phyloP scores from a whole-genome alignment of 1,139 yeast species.

The Schwanniomyces etchellsii region DNA sequence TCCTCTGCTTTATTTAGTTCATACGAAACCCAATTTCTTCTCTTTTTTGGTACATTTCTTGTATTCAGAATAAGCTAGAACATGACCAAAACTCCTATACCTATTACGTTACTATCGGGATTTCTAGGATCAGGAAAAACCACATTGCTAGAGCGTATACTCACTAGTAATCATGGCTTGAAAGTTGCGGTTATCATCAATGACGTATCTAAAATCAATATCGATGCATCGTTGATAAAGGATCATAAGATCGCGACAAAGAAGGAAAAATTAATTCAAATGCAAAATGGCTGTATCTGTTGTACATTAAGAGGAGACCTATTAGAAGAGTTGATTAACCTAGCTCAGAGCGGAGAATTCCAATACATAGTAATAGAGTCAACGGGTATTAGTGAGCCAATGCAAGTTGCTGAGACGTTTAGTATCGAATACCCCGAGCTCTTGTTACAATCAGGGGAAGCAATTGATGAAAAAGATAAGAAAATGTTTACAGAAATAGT shows the following conservation, averaged over 20 bases:
- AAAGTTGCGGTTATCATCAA: conserved; percentile 41
- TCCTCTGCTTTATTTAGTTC: too few relatives aligned
- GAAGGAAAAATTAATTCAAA: conserved; percentile 36
- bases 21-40: too few relatives aligned
- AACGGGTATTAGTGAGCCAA: conserved; percentile 43
- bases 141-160: conserved; percentile 35
- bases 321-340: conserved; percentile 32
- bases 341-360: conserved; percentile 27
- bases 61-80: too few relatives aligned
- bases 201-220: conserved; percentile 33
- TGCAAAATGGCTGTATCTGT: conserved; percentile 45
- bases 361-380: conserved; percentile 41
- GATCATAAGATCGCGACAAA: conserved; percentile 34
- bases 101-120: conserved; percentile 39
- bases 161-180: conserved; percentile 31
- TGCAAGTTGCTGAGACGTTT: conserved; percentile 47
- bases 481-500: conserved; percentile 23
- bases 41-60: too few relatives aligned
- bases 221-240: conserved; percentile 35
- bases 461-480: conserved; percentile 13
- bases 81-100: conserved; percentile 18
- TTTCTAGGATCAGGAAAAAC: conserved; percentile 44
- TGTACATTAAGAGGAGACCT: conserved; percentile 43
- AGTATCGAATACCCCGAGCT: conserved; percentile 32
- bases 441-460: conserved; percentile 10